A percentile compares a stretch with the other conserved stretches of the same genome.
phyloP scores from a whole-genome alignment of 176 grass and related monocot genomes.

The Ensete ventricosum region DNA sequence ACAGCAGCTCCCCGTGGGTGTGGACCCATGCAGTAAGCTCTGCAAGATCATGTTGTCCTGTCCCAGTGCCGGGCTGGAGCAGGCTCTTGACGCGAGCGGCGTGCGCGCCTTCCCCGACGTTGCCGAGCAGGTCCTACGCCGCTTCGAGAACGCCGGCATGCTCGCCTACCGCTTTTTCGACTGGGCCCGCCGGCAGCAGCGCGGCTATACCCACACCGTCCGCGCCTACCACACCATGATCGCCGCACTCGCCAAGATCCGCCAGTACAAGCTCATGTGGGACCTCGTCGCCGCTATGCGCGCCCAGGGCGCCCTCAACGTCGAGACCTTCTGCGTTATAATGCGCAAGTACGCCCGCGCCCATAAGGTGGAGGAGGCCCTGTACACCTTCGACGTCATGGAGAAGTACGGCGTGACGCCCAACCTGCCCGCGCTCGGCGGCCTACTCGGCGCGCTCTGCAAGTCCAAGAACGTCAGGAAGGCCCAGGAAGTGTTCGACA shows the following conservation, averaged over 20 bases:
- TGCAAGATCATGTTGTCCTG: constrained; percentile 63
- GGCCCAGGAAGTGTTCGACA: constrained; percentile 80
- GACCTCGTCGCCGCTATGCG: constrained; percentile 63
- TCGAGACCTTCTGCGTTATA: constrained; percentile 85
- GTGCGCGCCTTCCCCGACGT: constrained; percentile 43
- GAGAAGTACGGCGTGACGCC: constrained; percentile 58
- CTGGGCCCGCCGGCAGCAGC: constrained; percentile 51
- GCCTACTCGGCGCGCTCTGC: constrained; percentile 56
- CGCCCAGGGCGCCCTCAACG: constrained; percentile 43
- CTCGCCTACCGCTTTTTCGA: constrained; percentile 77
- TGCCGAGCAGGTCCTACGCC: constrained; percentile 47
- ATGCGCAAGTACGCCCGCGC: constrained; percentile 83
- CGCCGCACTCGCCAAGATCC: constrained; percentile 68
- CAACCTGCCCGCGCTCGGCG: constrained; percentile 57
- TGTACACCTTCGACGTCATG: constrained; percentile 91
- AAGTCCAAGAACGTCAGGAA: constrained; percentile 91
- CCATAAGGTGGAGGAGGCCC: constrained; percentile 65
- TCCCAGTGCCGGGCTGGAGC: constrained; percentile 41
- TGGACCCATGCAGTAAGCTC: constrained; percentile 31
- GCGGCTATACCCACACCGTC: constrained; percentile 47
- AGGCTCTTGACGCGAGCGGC: constrained; percentile 56
- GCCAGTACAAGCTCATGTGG: constrained; percentile 95
- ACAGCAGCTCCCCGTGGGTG: not conserved
- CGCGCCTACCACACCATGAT: constrained; percentile 70
- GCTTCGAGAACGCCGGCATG: constrained; percentile 87